Percentiles rank a stretch among this genome's conserved stretches.
Evolutionary conservation across 495 filamentous ascomycete genomes (phyloP).

Genomic region (Ramalina peruviana): DNA sequence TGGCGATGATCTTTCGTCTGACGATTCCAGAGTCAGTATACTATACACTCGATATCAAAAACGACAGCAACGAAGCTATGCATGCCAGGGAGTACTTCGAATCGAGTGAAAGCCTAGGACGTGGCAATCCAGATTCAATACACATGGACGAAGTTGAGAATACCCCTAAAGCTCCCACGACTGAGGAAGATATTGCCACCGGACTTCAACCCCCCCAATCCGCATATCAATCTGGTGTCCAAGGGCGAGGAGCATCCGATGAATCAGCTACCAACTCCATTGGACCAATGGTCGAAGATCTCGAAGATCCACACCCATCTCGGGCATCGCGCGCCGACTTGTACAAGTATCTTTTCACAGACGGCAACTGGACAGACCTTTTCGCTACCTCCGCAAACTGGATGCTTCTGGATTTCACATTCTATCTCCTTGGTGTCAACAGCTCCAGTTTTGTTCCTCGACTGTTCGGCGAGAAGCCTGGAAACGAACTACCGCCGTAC

Average conservation of each 20-base stretch:
- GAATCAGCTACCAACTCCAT: neutral
- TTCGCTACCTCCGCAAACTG: constrained; percentile 34
- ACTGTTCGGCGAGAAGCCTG: constrained; percentile 25
- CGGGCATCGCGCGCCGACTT: constrained; percentile 24
- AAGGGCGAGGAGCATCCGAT: neutral
- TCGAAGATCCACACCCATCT: too few relatives aligned
- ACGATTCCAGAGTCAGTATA: constrained; percentile 49
- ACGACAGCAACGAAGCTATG: constrained; percentile 22
- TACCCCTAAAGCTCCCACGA: constrained; percentile 6
- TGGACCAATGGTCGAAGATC: neutral
- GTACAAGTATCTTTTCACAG: constrained; percentile 32
- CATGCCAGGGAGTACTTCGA: constrained; percentile 13
- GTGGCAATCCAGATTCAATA: neutral
- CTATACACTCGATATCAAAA: constrained; percentile 36
- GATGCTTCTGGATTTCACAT: constrained; percentile 41
- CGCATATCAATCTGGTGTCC: neutral
- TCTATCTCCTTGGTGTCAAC: constrained; percentile 42
- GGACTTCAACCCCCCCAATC: constrained; percentile 9
- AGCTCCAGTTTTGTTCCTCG: constrained; percentile 17
- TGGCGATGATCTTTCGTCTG: constrained; percentile 45
- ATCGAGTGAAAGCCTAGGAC: constrained; percentile 1
- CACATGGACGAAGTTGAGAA: neutral
- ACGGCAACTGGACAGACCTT: constrained; percentile 39
- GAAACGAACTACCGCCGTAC: constrained; percentile 12
- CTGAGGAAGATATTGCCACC: constrained; percentile 13